These are phyloP conservation scores for Cladosporium phlei DNA, from an alignment of 2,329 filamentous ascomycete species.

Conservation along the genomic window DNA sequence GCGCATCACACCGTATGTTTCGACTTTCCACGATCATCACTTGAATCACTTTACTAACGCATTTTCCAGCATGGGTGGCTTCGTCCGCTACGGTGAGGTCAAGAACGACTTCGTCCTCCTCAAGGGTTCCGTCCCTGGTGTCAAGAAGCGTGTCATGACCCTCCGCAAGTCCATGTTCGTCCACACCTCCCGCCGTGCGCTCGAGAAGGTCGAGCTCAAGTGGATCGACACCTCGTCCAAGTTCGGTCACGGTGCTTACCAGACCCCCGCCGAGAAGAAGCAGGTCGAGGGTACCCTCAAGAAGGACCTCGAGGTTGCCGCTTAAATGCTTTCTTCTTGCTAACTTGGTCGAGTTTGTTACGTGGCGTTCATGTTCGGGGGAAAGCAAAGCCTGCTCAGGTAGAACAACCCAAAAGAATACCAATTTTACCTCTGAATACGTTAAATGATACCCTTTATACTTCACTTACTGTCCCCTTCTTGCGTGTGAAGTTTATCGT, in stretches of 20 bases:
- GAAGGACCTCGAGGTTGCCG: constrained; percentile 66
- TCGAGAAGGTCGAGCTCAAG: constrained; percentile 99
- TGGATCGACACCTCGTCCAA: constrained; percentile 99
- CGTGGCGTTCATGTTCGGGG: constrained; percentile 14
- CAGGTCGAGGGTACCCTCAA: constrained; percentile 97
- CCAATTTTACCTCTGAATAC: constrained; percentile 13
- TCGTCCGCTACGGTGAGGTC: constrained; percentile 98
- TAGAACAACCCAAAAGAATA: constrained; percentile 14
- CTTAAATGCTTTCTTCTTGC: constrained; percentile 7
- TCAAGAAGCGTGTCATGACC: constrained; percentile 99
- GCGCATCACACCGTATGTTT: constrained; percentile 95
- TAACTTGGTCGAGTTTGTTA: constrained; percentile 12
- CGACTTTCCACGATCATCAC: neutral
- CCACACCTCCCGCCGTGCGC: constrained; percentile 89
- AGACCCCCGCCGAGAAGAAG: constrained; percentile 97
- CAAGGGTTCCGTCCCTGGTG: constrained; percentile 95
- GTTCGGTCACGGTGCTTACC: constrained; percentile 99
- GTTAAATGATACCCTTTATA: constrained; percentile 12
- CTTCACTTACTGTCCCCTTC: neutral
- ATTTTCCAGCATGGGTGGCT: constrained; percentile 78
- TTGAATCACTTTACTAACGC: constrained; percentile 31
- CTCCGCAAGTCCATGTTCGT: constrained; percentile 98
- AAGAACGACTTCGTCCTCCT: constrained; percentile 99
- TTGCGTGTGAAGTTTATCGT: no score
- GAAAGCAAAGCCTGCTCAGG: constrained; percentile 13